Percentiles rank a stretch among this genome's conserved stretches.
Evolutionary conservation across 2,329 filamentous ascomycete genomes (phyloP).

Genomic region (Gliomastix tumulicola): DNA sequence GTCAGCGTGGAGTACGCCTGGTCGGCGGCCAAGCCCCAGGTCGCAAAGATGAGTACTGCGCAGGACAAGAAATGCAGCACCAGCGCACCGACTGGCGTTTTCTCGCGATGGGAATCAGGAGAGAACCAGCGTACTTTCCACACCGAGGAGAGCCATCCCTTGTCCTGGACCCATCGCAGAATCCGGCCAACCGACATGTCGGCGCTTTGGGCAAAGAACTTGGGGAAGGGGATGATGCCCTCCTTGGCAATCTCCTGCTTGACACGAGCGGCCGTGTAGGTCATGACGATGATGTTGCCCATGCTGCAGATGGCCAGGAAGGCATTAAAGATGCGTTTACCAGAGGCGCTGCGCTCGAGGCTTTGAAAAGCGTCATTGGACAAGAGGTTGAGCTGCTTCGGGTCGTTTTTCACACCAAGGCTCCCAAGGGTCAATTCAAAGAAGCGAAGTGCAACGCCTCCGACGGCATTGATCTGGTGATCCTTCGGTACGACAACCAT

Average conservation of each 20-base stretch:
- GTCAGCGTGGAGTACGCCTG: slow-evolving; percentile 23
- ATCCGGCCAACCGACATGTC: slow-evolving; percentile 25
- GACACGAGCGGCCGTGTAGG: slow-evolving; percentile 46
- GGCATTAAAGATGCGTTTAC: slow-evolving; percentile 32
- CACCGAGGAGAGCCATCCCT: slow-evolving; percentile 17
- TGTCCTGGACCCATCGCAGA: slow-evolving; percentile 18
- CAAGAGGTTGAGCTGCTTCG: too few species aligned
- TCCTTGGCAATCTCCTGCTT: slow-evolving; percentile 57
- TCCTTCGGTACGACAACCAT: slow-evolving; percentile 28
- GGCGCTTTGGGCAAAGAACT: slow-evolving; percentile 35
- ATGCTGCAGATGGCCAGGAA: slow-evolving; percentile 47
- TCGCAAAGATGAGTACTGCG: slow-evolving; percentile 27
- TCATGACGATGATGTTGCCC: slow-evolving; percentile 51
- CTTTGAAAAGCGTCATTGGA: too few species aligned
- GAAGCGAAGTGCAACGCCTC: slow-evolving; percentile 21
- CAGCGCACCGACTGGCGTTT: slow-evolving; percentile 25
- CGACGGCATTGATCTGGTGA: slow-evolving; percentile 7
- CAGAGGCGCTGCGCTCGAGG: too few species aligned
- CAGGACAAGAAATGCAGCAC: slow-evolving; percentile 23
- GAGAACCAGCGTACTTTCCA: slow-evolving; percentile 19
- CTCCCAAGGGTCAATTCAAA: slow-evolving; percentile 23
- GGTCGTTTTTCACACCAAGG: too few species aligned
- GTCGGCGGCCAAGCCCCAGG: slow-evolving; percentile 26
- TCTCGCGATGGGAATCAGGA: slow-evolving; percentile 24
- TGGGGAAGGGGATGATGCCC: slow-evolving; percentile 42